Percentiles rank a stretch among this genome's conserved stretches.
Conservation (phyloP, 148 eudicot species). For the Nepenthes mirabilis region DNA sequence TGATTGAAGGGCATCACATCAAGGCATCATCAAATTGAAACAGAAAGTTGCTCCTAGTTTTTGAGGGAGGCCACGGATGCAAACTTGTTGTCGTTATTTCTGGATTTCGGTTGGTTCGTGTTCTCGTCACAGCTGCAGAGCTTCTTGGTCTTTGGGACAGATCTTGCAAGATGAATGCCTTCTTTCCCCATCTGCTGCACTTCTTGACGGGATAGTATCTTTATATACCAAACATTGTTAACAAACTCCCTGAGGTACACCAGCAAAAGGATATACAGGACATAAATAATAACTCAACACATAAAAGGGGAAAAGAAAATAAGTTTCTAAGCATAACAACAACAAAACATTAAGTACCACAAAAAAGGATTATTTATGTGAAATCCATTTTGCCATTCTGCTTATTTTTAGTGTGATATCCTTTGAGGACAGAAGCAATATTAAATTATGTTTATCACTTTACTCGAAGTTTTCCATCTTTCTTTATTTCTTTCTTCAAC, state of each 20-base stretch:
- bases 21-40: no score
- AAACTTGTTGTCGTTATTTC: conserved; percentile 33
- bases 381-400: no score
- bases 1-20: no score
- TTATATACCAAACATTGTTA: conserved; percentile 65
- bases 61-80: conserved; percentile 48
- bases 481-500: no score
- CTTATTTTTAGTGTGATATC: no score
- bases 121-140: conserved; percentile 35
- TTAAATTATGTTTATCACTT: no score
- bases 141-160: conserved; percentile 35
- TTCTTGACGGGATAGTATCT: conserved; percentile 68
- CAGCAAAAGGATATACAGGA: not conserved
- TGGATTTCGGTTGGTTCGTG: conserved; percentile 30
- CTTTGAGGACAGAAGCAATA: no score
- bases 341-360: no score
- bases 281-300: no score
- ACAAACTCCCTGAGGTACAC: conserved; percentile 52
- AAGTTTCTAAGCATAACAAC: not conserved
- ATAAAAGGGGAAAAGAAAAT: not conserved
- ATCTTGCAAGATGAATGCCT: conserved; percentile 48
- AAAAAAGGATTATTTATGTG: no score
- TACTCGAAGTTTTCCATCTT: no score
- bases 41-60: no score
- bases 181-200: conserved; percentile 72